A percentile compares a stretch with the other conserved stretches of the same genome.
Conservation (phyloP, 305 asterid genomes). For the Fraxinus greggii region DNA sequence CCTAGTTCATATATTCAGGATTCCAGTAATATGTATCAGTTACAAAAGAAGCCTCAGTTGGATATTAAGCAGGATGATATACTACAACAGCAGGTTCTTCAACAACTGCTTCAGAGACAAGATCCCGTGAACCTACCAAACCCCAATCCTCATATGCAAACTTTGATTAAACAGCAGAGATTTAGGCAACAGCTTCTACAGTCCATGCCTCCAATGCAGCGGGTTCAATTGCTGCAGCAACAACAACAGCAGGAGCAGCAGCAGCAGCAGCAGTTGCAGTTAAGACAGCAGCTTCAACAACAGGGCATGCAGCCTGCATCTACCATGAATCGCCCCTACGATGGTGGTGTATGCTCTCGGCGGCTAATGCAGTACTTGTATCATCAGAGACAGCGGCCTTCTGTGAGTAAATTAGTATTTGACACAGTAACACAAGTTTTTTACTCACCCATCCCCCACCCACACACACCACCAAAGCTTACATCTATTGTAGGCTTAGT, state of each 20-base stretch:
- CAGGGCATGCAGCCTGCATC: constrained; percentile 64
- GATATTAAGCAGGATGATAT: constrained; percentile 87
- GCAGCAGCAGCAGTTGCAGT: constrained; percentile 57
- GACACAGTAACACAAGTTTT: neutral
- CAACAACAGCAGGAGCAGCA: constrained; percentile 21
- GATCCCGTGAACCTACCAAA: constrained; percentile 68
- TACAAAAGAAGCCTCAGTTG: constrained; percentile 83
- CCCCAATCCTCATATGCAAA: constrained; percentile 72
- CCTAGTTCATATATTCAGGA: constrained; percentile 68
- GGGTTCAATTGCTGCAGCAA: constrained; percentile 20
- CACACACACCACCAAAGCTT: neutral
- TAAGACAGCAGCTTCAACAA: constrained; percentile 67
- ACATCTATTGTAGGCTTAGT: constrained; percentile 1
- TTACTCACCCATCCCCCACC: neutral
- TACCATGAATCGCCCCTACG: constrained; percentile 69
- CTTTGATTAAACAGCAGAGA: constrained; percentile 80
- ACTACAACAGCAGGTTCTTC: constrained; percentile 77
- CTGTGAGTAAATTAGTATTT: constrained; percentile 50
- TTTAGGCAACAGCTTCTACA: constrained; percentile 44
- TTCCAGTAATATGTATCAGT: constrained; percentile 51
- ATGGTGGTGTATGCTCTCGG: constrained; percentile 86
- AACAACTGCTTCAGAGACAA: constrained; percentile 72
- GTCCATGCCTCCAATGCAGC: constrained; percentile 41
- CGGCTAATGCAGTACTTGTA: constrained; percentile 86
- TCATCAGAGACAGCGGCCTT: constrained; percentile 88